These are phyloP conservation scores for Thalassia testudinum DNA, from an alignment of 116 monocot species.

Conservation along the genomic window DNA sequence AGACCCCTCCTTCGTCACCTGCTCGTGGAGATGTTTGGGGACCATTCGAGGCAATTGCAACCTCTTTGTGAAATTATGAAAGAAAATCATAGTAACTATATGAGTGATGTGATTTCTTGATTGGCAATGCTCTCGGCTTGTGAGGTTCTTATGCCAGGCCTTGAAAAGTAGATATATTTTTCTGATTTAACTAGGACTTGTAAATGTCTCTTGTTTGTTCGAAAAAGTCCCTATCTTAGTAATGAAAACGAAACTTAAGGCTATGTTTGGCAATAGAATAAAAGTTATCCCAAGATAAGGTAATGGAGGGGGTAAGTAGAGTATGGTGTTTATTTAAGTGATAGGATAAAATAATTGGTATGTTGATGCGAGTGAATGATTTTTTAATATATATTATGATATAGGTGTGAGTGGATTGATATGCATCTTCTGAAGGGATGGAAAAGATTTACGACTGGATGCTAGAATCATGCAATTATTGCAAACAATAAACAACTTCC, in stretches of 20 bases:
- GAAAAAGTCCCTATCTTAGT: constrained; percentile 67
- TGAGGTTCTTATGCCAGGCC: constrained; percentile 93
- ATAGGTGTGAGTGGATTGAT: constrained; percentile 68
- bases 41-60: constrained; percentile 63
- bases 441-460: constrained; percentile 94
- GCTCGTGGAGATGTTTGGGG: constrained; percentile 68
- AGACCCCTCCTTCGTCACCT: constrained; percentile 65
- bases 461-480: constrained; percentile 93
- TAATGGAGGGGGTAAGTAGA: no score
- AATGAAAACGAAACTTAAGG: constrained; percentile 92
- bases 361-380: no score
- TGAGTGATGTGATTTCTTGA: constrained; percentile 71
- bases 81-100: constrained; percentile 46
- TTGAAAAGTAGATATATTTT: constrained; percentile 59
- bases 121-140: constrained; percentile 54
- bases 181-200: constrained; percentile 18
- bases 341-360: no score
- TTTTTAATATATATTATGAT: no score
- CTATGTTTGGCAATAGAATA: constrained; percentile 78
- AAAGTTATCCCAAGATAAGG: no score
- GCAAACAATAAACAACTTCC: constrained; percentile 62
- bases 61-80: constrained; percentile 63
- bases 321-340: no score
- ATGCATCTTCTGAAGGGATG: constrained; percentile 94
- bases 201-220: constrained; percentile 73